Conservation (phyloP, 306 rosid genomes). For the Glycyrrhiza uralensis region DNA sequence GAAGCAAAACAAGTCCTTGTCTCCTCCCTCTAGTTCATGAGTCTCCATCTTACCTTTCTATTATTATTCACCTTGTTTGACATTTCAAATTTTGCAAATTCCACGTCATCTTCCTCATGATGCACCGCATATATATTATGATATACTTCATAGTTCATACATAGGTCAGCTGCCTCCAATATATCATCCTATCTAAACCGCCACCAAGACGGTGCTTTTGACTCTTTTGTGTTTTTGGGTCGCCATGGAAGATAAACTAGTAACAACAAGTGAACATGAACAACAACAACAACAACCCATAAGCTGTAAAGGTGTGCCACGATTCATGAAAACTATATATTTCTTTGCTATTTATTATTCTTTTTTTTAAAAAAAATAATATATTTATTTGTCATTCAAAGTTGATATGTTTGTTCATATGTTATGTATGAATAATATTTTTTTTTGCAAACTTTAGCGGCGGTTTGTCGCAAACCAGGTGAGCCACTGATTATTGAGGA, state of each 20-base stretch:
- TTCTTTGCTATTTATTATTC: not conserved
- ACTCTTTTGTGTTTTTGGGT: not conserved
- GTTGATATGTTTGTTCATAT: not conserved
- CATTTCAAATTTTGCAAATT: not conserved
- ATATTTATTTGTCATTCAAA: not conserved
- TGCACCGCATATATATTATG: not conserved
- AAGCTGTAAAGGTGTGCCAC: slow-evolving; percentile 58
- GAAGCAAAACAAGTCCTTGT: not conserved
- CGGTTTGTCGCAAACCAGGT: slow-evolving; percentile 59
- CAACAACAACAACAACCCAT: slow-evolving; percentile 61
- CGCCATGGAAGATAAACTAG: slow-evolving; percentile 45
- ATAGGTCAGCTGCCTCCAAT: too few relatives aligned
- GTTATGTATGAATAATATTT: not conserved
- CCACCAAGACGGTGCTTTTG: not conserved
- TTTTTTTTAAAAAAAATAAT: too few relatives aligned
- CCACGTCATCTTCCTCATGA: not conserved
- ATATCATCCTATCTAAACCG: not conserved
- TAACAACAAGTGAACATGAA: slow-evolving; percentile 27
- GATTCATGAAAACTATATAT: not conserved
- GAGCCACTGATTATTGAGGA: slow-evolving; percentile 69
- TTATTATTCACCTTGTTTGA: not conserved
- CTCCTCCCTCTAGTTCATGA: not conserved
- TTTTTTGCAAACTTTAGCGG: slow-evolving; percentile 42
- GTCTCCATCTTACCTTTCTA: not conserved
- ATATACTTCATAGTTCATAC: too few relatives aligned